Evolutionary conservation across 2,329 filamentous ascomycete genomes (phyloP).

Genomic region (Fusarium algeriense): DNA sequence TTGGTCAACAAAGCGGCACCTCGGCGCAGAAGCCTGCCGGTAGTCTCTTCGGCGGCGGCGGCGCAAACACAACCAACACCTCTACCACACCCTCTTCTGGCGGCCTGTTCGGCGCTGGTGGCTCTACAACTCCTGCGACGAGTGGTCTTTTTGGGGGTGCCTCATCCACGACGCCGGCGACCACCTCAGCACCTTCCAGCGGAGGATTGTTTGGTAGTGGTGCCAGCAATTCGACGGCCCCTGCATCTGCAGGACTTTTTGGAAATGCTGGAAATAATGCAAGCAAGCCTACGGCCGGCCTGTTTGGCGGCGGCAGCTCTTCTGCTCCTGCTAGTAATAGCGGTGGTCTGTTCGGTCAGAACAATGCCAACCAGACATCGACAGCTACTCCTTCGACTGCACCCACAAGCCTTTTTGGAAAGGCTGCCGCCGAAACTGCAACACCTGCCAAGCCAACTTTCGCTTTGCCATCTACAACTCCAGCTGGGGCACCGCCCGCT

Average conservation of each 20-base stretch:
- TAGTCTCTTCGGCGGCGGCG: conserved; percentile 42
- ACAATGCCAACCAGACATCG: conserved; percentile 39
- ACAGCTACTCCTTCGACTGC: conserved; percentile 45
- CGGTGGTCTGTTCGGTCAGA: conserved; percentile 46
- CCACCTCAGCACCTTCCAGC: conserved; percentile 39
- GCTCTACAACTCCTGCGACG: conserved; percentile 44
- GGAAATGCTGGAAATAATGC: conserved; percentile 41
- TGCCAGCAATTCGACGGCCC: conserved; percentile 45
- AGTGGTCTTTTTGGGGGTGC: conserved; percentile 41
- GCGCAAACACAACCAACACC: conserved; percentile 40
- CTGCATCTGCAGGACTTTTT: conserved; percentile 51
- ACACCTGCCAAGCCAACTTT: conserved; percentile 62
- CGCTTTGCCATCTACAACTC: conserved; percentile 65
- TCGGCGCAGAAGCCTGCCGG: conserved; percentile 48
- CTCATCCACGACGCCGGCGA: conserved; percentile 46
- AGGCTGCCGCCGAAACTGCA: conserved; percentile 46
- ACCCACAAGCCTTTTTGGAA: conserved; percentile 50
- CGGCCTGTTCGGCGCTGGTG: conserved; percentile 44
- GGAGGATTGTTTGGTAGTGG: conserved; percentile 46
- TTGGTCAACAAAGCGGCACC: conserved; percentile 50
- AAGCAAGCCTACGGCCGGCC: conserved; percentile 37
- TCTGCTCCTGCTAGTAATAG: conserved; percentile 36
- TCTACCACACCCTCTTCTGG: conserved; percentile 34
- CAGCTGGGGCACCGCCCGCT: conserved; percentile 66
- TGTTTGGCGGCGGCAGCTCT: conserved; percentile 49